A percentile compares a stretch with the other conserved stretches of the same genome.
Evolutionary conservation across 2,329 filamentous ascomycete species (phyloP).

Genomic region (Arthrinium phaeospermum): DNA sequence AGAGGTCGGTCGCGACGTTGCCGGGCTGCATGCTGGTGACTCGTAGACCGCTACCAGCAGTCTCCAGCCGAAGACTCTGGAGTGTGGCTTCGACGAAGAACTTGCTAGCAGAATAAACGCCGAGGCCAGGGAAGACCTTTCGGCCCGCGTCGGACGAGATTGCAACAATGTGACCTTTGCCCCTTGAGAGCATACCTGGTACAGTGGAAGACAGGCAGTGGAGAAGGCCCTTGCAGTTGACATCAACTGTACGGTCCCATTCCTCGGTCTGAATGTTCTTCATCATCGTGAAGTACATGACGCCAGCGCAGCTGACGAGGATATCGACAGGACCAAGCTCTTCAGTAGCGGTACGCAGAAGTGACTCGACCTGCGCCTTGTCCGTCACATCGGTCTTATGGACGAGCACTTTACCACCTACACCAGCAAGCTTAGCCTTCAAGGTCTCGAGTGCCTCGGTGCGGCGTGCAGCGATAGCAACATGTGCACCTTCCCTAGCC

Average conservation of each 20-base stretch:
- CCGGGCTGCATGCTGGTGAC: constrained; percentile 80
- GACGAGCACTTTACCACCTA: constrained; percentile 69
- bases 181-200: constrained; percentile 73
- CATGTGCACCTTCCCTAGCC: constrained; percentile 72
- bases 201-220: constrained; percentile 74
- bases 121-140: constrained; percentile 81
- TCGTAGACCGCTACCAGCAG: constrained; percentile 72
- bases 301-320: constrained; percentile 79
- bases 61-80: constrained; percentile 77
- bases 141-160: constrained; percentile 84
- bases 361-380: constrained; percentile 67
- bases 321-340: constrained; percentile 77
- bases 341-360: constrained; percentile 63
- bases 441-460: constrained; percentile 70
- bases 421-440: constrained; percentile 62
- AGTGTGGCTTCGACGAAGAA: constrained; percentile 86
- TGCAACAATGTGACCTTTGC: constrained; percentile 75
- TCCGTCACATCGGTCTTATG: constrained; percentile 77
- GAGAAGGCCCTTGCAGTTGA: constrained; percentile 84
- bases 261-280: constrained; percentile 74
- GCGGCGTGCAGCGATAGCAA: constrained; percentile 75
- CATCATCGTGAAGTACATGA: constrained; percentile 93
- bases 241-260: constrained; percentile 83
- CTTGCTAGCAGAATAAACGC: constrained; percentile 83
- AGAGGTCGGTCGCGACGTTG: constrained; percentile 74